Base-by-base conservation (phyloP, 2,329 filamentous ascomycete species). In the Trichoderma sp. region DNA sequence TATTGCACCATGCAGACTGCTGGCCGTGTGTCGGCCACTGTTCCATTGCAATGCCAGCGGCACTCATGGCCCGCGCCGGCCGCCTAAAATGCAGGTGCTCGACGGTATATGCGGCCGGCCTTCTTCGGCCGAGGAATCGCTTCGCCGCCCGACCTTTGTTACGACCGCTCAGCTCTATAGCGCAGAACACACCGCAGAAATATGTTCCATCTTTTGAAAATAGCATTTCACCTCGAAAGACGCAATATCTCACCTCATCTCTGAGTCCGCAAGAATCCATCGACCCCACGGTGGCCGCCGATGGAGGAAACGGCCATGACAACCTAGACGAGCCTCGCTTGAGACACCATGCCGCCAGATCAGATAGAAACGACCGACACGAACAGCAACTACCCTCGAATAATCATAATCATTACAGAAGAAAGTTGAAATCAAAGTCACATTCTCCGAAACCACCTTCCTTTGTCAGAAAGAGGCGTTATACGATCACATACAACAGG, bases 31-130 rank as follows among this genome's bases (percentile, higher is more conserved):
- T 33, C 63, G 74, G 74, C 64, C 50, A 64, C 73, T 53, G 41
- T 62, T 77, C 65, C 65, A 69, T 78, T 67, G 71, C 78, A 64
- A 76, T 77, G 75, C 77, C 62, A 76, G 77, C 78, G 77, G 80
- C 63, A 73, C 71, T 75, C 67, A 56, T 75, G 76, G 76, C 75
- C 74, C 80, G 80, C 73, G 77, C 78, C 75, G 78, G 76, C 76
- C 77, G 76, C 75, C 65, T 76, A 74, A 80, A 80, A 79, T 77
- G 80, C 71, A 73, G 78, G 45, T 69, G 41, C 50, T 71, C 21
- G 12, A 33, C 45, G 31, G 35, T 38, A 45, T 18, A 64, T 66
- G 77, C 33, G 65, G 76, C 65, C 31, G 18, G 12, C 4, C 2
- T 59, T 45, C 38, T 68, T 21, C 38, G 73, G 35, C 35, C 53